These are phyloP conservation scores for Alternaria hordeiaustralica DNA, from an alignment of 2,329 filamentous ascomycete species.

Conservation along the genomic window DNA sequence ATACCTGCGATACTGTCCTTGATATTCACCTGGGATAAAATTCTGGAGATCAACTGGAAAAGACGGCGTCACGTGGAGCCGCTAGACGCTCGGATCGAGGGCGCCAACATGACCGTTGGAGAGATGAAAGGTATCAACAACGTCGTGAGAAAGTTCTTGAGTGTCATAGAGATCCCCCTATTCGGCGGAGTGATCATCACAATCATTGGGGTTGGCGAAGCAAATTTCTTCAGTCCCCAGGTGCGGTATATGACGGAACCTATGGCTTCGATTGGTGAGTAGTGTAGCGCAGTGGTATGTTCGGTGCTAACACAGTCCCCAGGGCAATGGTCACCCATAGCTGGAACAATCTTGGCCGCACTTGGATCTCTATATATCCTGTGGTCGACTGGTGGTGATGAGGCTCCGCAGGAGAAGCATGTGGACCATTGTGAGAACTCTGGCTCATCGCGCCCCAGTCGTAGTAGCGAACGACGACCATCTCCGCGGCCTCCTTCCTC, in stretches of 20 bases:
- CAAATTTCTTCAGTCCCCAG: conserved; percentile 67
- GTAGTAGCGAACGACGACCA: conserved; percentile 22
- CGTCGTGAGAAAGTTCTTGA: conserved; percentile 45
- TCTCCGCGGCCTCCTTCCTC: conserved; percentile 6
- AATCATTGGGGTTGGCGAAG: conserved; percentile 67
- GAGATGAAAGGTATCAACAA: conserved; percentile 56
- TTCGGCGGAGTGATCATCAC: conserved; percentile 65
- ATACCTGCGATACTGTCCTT: conserved; percentile 69
- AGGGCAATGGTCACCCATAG: conserved; percentile 65
- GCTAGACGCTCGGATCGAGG: conserved; percentile 55
- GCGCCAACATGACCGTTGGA: conserved; percentile 61
- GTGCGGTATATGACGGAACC: conserved; percentile 67
- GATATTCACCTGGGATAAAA: conserved; percentile 68
- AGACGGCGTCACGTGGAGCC: conserved; percentile 47
- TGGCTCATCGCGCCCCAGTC: conserved; percentile 22
- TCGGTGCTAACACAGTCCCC: background rate
- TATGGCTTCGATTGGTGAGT: conserved; percentile 62
- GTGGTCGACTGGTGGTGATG: conserved; percentile 48
- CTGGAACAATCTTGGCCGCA: conserved; percentile 64
- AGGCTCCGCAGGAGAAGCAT: conserved; percentile 21
- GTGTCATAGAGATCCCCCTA: conserved; percentile 62
- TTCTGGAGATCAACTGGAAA: conserved; percentile 68
- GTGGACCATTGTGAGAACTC: conserved; percentile 2
- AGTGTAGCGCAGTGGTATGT: background rate
- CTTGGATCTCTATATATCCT: conserved; percentile 65